Evolutionary conservation across 768 basidiomycete species (phyloP), one percentile per base, ranked within the genome.

Genomic region (Ramaria rubella): DNA sequence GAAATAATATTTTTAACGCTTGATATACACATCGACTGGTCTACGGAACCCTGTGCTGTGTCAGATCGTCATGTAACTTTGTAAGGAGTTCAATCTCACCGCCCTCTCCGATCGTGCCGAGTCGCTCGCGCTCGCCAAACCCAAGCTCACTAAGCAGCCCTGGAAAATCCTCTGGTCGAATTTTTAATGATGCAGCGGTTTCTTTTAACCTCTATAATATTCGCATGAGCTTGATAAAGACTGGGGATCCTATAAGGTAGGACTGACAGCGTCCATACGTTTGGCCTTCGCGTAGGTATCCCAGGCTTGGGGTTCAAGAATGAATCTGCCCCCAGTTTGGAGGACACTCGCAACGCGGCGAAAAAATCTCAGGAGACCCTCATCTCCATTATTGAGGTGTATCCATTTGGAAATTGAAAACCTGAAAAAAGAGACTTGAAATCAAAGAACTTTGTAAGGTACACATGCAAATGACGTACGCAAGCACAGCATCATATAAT

Each of bases 401-500:
- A 94, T 90, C 93, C 93, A 95, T 70, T 94, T 95, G 0, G 91
- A 82, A 43, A 94, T 70, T 0, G 92, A 94, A 61, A 95, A 83
- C 1, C 90, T 93, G 58, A 55, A 56, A 58, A 17, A 31, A 33
- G 6, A 17, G 33, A 26, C 27, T 51, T 51, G n/a, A n/a, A n/a
- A n/a, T n/a, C n/a, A n/a, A n/a, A n/a, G n/a, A n/a, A 11, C 11
- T 38, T 11, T 11, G 11, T 38, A n/a, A 11, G 36, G 36, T 38
- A n/a, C 36, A 38, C n/a, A n/a, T n/a, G n/a, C n/a, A n/a, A n/a
- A n/a, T 7, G 42, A 54, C 86, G 60, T 63, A 94, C 93, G 83
- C 93, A 33, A 94, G 59, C 29, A 94, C 80, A 30, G 92, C 78
- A 62, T 91, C 83, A 65, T 93, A 94, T 0, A 78, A 77, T 1